phyloP scores from a whole-genome alignment of 495 filamentous ascomycete genomes.

The Tetracladium setigerum region DNA sequence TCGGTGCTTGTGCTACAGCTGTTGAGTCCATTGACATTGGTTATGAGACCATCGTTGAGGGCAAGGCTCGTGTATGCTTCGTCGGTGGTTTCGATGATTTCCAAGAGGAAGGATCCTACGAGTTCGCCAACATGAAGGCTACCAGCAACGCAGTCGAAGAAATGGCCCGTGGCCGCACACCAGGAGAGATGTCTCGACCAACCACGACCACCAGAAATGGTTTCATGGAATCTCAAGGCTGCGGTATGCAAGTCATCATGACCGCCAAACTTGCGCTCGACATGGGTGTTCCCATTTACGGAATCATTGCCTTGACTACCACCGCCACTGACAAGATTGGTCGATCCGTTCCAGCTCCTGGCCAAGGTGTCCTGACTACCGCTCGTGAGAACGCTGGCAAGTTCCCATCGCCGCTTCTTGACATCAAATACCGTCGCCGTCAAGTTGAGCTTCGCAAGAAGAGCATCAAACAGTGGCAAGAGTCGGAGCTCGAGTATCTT shows the following conservation, averaged over 20 bases:
- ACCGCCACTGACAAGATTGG: constrained; percentile 99
- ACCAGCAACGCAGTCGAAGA: constrained; percentile 96
- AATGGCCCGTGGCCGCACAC: constrained; percentile 89
- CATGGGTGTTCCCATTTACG: constrained; percentile 98
- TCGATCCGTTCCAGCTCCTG: constrained; percentile 91
- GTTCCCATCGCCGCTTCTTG: constrained; percentile 88
- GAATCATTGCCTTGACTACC: constrained; percentile 85
- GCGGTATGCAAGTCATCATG: constrained; percentile 98
- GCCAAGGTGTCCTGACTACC: constrained; percentile 95
- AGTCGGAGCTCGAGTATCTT: constrained; percentile 86
- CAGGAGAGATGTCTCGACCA: constrained; percentile 94
- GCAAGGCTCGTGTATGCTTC: constrained; percentile 93
- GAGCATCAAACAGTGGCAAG: constrained; percentile 93
- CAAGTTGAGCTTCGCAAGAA: constrained; percentile 87
- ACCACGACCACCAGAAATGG: constrained; percentile 94
- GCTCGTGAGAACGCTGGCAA: constrained; percentile 85
- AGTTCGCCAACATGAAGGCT: constrained; percentile 99
- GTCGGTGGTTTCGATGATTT: constrained; percentile 99
- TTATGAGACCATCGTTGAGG: constrained; percentile 95
- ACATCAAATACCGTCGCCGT: constrained; percentile 92
- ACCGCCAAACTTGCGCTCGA: constrained; percentile 90
- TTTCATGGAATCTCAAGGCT: constrained; percentile 99
- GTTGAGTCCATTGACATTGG: constrained; percentile 97
- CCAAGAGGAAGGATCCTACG: constrained; percentile 97
- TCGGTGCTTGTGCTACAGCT: constrained; percentile 94